Conservation (phyloP, 2,329 filamentous ascomycete genomes). For the Alternaria ventricosa region DNA sequence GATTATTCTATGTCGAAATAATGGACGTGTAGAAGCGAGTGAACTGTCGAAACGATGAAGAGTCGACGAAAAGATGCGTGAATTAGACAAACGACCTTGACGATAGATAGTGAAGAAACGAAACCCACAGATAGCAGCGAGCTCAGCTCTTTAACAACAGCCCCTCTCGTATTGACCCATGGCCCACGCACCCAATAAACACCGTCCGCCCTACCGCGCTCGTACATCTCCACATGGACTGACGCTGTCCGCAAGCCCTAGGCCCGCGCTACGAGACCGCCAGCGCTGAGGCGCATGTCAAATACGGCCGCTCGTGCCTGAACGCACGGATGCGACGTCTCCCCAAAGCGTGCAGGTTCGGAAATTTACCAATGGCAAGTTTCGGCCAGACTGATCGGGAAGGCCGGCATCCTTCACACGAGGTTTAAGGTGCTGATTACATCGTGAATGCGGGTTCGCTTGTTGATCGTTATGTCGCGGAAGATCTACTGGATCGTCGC, state of each 20-base stretch:
- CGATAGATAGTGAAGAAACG: not conserved
- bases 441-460: not conserved
- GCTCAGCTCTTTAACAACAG: constrained; percentile 10
- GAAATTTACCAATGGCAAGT: constrained; percentile 4
- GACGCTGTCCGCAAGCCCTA: constrained; percentile 16
- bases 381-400: constrained; percentile 11
- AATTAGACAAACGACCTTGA: not conserved
- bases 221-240: constrained; percentile 9
- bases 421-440: not conserved
- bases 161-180: constrained; percentile 21
- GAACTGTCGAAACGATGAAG: constrained; percentile 2
- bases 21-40: constrained; percentile 5
- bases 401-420: not conserved
- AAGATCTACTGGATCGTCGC: not conserved
- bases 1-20: not conserved
- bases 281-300: constrained; percentile 8
- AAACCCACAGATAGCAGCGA: not conserved
- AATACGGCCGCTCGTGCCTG: constrained; percentile 15
- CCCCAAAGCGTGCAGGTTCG: not conserved
- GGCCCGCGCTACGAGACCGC: constrained; percentile 20
- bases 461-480: not conserved
- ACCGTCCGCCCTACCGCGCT: constrained; percentile 5
- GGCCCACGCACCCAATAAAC: constrained; percentile 18
- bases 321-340: constrained; percentile 13
- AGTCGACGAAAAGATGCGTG: not conserved